Conservation (phyloP, 2,329 filamentous ascomycete genomes). For the Beauveria brongniartii region DNA sequence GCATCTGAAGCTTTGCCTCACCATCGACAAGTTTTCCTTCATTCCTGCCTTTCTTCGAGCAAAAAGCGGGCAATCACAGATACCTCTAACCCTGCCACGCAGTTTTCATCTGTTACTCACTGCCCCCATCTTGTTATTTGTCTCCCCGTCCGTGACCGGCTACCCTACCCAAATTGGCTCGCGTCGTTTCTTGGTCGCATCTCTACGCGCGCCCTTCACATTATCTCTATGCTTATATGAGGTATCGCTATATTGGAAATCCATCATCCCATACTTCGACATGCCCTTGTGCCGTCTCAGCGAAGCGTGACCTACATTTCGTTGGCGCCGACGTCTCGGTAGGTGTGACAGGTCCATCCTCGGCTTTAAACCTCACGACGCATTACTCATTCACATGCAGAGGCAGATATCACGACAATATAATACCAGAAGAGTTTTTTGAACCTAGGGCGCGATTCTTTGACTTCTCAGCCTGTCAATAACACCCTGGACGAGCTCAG, state of each 20-base stretch:
- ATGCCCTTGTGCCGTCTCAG: neutral
- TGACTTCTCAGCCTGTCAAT: neutral
- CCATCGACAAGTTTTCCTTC: neutral
- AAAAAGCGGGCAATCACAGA: neutral
- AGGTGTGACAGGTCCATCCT: neutral
- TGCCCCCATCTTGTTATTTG: neutral
- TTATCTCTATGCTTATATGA: neutral
- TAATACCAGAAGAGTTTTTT: no score
- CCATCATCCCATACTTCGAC: neutral
- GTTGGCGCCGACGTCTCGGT: neutral
- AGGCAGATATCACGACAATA: neutral
- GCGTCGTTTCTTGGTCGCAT: neutral
- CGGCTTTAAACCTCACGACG: neutral
- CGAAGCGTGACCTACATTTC: neutral
- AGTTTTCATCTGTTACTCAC: neutral
- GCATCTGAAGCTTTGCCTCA: neutral
- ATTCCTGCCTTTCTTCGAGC: neutral
- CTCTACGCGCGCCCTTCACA: neutral
- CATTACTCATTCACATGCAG: neutral
- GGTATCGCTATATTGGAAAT: neutral
- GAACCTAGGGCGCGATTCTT: neutral
- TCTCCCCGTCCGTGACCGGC: neutral
- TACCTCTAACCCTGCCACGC: neutral
- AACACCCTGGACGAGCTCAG: neutral
- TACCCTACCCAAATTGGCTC: neutral